Evolutionary conservation across 2,329 filamentous ascomycete genomes (phyloP), one percentile per base, ranked within the genome.

Genomic region (Talaromyces sp.): DNA sequence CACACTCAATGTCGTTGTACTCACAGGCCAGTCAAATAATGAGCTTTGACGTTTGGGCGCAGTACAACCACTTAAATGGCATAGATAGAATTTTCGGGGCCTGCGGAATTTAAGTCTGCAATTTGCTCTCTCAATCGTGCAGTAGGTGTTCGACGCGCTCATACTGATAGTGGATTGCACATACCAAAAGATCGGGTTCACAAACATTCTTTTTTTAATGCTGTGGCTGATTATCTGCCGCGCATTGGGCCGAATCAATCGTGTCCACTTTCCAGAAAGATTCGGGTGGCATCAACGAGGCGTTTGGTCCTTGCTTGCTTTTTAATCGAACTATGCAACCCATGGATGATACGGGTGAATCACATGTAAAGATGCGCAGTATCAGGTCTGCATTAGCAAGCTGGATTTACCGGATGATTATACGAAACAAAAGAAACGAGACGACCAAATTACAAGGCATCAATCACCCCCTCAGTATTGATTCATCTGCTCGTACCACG

Each of bases 401-500:
- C 24, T 4, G 27, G 7, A 33, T 33, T 33, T 6, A 5, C 10
- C 11, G 7, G 16, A 50, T 9, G 8, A 50, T 22, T 33, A 19
- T 37, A 56, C 16, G 11, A 54, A 19, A 39, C 11, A 37, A 39
- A 37, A 54, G 24, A 37, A 9, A 22, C n/a, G 2, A 56, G 6
- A 24, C 5, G 1, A 14, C 19, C 33, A 56, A 56, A 19, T 11
- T 8, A 11, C 10, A 3, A 10, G n/a, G 10, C 33, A 56, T 22
- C 31, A 37, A 14, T 13, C 5, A 56, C 10, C 6, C 31, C 31
- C 3, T 56, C n/a, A 39, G 33, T 3, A 48, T 27, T 14, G 43
- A 60, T 13, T 60, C 58, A 33, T 50, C 43, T 24, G 58, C 58
- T 48, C 43, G 60, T 33, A 33, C 37, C 19, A 54, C 60, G 22